A percentile compares a stretch with the other conserved stretches of the same genome.
Evolutionary conservation across 73 alveolate genomes (phyloP).

Genomic region (Paramecium sexaurelia): DNA sequence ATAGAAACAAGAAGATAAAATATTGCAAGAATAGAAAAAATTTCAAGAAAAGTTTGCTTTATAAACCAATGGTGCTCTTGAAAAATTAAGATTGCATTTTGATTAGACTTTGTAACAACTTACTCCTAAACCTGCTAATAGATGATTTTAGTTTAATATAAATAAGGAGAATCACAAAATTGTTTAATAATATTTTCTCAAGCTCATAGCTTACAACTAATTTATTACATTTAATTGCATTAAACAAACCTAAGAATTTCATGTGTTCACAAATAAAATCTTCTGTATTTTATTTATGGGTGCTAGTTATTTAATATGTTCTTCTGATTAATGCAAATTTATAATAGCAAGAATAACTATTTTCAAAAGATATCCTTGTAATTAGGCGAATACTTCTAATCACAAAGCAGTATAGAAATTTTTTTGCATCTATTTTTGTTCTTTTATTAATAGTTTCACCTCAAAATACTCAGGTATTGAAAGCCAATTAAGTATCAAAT

Average conservation of each 20-base stretch:
- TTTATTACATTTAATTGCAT: neutral
- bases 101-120: neutral
- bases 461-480: too few relatives aligned
- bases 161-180: neutral
- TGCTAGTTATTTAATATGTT: neutral
- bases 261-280: slow-evolving; percentile 35
- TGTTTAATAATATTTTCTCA: slow-evolving; percentile 21
- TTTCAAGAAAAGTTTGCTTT: neutral
- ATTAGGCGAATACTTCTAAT: too few relatives aligned
- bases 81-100: neutral
- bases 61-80: neutral
- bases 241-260: slow-evolving; percentile 30
- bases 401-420: too few relatives aligned
- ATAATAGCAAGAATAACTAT: too few relatives aligned
- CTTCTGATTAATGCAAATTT: neutral
- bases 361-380: too few relatives aligned
- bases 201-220: neutral
- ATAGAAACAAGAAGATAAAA: neutral
- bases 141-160: neutral
- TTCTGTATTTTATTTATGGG: neutral
- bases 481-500: too few relatives aligned
- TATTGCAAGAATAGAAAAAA: neutral
- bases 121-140: neutral
- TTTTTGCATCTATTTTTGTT: too few relatives aligned
- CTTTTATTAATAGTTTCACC: neutral